A percentile compares a stretch with the other conserved stretches of the same genome.
These are phyloP conservation scores for Trapa incisa DNA, from an alignment of 345 rosid species.

Conservation along the genomic window DNA sequence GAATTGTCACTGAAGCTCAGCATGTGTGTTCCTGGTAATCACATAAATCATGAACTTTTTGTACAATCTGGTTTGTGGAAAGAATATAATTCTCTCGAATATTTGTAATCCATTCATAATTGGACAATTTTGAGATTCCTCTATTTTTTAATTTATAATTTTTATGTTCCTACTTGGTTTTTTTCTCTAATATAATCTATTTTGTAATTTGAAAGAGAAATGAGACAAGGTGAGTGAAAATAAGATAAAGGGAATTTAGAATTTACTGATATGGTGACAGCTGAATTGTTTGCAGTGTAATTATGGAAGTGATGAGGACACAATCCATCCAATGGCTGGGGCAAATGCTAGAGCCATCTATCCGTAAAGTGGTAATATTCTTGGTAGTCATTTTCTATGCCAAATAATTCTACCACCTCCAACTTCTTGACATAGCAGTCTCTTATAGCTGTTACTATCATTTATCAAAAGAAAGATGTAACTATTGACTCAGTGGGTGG, in stretches of 20 bases:
- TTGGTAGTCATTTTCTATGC: neutral
- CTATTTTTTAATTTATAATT: no score
- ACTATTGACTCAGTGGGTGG: neutral
- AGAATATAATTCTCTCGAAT: no score
- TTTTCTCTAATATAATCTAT: no score
- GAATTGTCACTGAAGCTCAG: neutral
- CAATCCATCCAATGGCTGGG: constrained; percentile 60
- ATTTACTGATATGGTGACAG: neutral
- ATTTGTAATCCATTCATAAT: neutral
- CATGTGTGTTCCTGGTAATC: neutral
- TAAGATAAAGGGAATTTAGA: neutral
- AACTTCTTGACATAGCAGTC: no score
- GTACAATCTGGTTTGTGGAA: no score
- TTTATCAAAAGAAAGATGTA: neutral
- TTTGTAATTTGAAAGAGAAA: no score
- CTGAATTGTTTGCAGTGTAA: constrained; percentile 43
- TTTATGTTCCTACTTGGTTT: no score
- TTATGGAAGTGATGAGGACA: constrained; percentile 74
- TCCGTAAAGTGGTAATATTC: constrained; percentile 74
- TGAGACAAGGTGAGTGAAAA: no score
- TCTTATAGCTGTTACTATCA: neutral
- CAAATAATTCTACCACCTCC: neutral
- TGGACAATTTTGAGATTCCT: neutral
- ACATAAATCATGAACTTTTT: neutral
- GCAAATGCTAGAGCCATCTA: constrained; percentile 81